Evolutionary conservation across 345 rosid genomes (phyloP).

Genomic region (Alliaria petiolata): DNA sequence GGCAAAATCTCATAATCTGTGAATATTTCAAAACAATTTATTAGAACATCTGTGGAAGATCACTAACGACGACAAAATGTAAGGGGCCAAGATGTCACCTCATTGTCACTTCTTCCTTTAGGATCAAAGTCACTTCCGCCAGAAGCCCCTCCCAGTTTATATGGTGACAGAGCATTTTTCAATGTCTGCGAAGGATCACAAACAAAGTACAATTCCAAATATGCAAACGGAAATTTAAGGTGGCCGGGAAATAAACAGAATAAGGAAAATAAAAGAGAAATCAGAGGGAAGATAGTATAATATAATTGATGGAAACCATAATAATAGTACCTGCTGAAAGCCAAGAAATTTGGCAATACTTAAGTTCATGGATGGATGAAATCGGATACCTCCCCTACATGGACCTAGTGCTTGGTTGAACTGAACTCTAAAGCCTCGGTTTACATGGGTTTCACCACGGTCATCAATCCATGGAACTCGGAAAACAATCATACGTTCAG

Average conservation of each 20-base stretch:
- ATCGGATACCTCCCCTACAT: conserved; percentile 94
- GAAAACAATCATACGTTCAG: conserved; percentile 86
- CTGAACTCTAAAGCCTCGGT: conserved; percentile 93
- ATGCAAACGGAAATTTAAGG: background rate
- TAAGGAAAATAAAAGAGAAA: background rate
- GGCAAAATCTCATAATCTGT: conserved; percentile 99
- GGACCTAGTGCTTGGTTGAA: conserved; percentile 97
- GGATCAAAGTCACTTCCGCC: conserved; percentile 99
- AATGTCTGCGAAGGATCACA: conserved; percentile 56
- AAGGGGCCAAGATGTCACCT: conserved; percentile 47
- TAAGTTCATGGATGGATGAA: conserved; percentile 88
- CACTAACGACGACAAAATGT: background rate
- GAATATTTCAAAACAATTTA: conserved; percentile 24
- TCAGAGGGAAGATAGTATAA: background rate
- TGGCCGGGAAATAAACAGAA: no score
- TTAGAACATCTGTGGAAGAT: conserved; percentile 11
- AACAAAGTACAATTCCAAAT: background rate
- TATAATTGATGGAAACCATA: background rate
- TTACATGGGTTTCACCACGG: conserved; percentile 94
- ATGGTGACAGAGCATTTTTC: conserved; percentile 91
- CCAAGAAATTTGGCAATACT: conserved; percentile 94
- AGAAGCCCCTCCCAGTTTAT: conserved; percentile 97
- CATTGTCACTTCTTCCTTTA: conserved; percentile 95
- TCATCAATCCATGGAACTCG: conserved; percentile 99
- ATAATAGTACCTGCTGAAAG: conserved; percentile 86